Evolutionary conservation across 257 asterid species (phyloP), one percentile per base, ranked within the genome.

Genomic region (Solanum arcanum): DNA sequence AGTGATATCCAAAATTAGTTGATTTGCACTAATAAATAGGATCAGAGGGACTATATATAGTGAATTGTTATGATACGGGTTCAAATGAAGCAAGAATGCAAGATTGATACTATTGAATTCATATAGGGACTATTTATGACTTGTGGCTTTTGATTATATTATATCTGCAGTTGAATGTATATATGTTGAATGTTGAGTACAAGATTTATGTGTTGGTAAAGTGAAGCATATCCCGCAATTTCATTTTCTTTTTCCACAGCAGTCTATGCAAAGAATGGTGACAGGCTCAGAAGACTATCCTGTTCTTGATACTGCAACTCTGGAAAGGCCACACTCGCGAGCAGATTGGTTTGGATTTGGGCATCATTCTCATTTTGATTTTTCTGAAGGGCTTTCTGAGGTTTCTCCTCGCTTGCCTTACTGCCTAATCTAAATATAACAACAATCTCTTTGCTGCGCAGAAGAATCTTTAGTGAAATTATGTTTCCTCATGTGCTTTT

Each of bases 341-440:
- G 83, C 84, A 46, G 91, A 90, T 69, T 78, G 87, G 86, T 87
- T 82, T 44, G 89, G 84, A 77, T 84, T 90, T 47, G 86, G 91
- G 84, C 89, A 84, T 86, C 90, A 87, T 87, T 84, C 88, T 86
- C 88, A 86, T 33, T 87, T 85, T 83, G 84, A 89, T 88, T 90
- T 76, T 47, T 87, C 90, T 12, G 92, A 88, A 86, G 91, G 89
- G 20, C 89, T 90, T 31, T 88, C 94, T 25, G 92, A 91, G 94
- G 92, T 90, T 52, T 86, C 90, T 87, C 44, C 69, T 6, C 49
- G 31, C 42, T 44, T 81, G 59, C 42, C 18, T 23, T 27, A n/a
- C 66, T 41, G 21, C 56, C 59, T 23, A 75, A 39, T 75, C 25
- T 75, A 41, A 11, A 12, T n/a, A 75, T 75, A 23, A 41, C 83